Conservation (phyloP, 139 green algal genomes). For the Closterium sp. region DNA sequence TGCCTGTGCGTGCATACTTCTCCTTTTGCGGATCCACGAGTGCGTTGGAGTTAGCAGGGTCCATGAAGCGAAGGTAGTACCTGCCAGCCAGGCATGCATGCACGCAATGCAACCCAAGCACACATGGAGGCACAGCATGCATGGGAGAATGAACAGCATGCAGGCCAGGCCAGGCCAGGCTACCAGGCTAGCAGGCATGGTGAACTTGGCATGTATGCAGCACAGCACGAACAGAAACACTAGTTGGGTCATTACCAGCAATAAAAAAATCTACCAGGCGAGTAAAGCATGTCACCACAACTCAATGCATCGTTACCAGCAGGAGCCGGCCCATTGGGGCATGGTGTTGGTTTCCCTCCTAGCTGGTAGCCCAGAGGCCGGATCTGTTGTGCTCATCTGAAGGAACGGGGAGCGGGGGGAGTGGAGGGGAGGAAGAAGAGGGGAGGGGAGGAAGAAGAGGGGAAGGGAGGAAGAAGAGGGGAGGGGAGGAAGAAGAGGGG, state of each 20-base stretch:
- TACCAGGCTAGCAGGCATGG: background rate
- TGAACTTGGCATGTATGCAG: too few relatives aligned
- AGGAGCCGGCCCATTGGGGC: constrained; percentile 89
- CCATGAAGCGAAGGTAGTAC: constrained; percentile 97
- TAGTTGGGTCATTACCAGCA: too few relatives aligned
- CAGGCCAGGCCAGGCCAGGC: background rate
- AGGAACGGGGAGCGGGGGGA: background rate
- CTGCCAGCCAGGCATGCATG: constrained; percentile 13
- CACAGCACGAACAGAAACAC: too few relatives aligned
- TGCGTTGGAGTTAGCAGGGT: constrained; percentile 71
- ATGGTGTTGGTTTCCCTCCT: constrained; percentile 94
- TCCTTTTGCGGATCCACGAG: constrained; percentile 67
- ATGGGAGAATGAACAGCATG: too few relatives aligned
- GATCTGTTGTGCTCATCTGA: constrained; percentile 34
- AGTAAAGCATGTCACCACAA: too few relatives aligned
- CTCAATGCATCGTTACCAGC: too few relatives aligned
- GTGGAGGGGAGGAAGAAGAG: background rate
- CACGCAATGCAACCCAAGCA: too few relatives aligned
- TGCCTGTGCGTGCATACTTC: background rate
- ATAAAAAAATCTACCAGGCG: too few relatives aligned
- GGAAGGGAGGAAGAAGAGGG: background rate
- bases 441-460: background rate
- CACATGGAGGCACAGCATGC: too few relatives aligned
- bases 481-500: background rate
- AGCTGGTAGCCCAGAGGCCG: constrained; percentile 46